Conservation (phyloP, 768 basidiomycete species). For the Wakefieldia striispora region DNA sequence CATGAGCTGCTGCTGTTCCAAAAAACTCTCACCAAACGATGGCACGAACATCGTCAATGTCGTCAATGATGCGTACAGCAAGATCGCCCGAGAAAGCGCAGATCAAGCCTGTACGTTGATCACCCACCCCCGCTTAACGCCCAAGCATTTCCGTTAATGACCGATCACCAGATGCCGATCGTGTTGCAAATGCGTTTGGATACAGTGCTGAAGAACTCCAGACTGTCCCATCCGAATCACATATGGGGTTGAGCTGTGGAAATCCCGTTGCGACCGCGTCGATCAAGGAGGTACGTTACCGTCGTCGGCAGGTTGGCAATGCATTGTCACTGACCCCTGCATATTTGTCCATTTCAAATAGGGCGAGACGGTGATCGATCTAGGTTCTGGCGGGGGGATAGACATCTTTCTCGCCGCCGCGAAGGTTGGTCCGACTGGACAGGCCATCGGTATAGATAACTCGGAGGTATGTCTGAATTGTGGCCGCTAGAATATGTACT, state of each 20-base stretch:
- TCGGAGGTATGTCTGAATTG: slow-evolving; percentile 37
- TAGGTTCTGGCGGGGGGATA: slow-evolving; percentile 57
- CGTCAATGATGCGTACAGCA: too few species aligned
- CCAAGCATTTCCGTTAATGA: background rate
- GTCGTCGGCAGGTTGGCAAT: too few species aligned
- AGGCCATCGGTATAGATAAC: slow-evolving; percentile 54
- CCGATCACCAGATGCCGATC: slow-evolving; percentile 9
- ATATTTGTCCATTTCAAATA: slow-evolving; percentile 15
- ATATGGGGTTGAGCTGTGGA: slow-evolving; percentile 55
- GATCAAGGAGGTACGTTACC: slow-evolving; percentile 40
- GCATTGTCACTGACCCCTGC: background rate
- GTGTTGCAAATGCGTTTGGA: slow-evolving; percentile 40
- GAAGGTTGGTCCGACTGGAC: slow-evolving; percentile 48
- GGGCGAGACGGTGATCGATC: slow-evolving; percentile 57
- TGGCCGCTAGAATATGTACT: background rate
- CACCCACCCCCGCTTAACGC: background rate
- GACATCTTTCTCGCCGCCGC: slow-evolving; percentile 54
- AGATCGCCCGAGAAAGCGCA: slow-evolving; percentile 1
- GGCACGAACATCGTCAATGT: too few species aligned
- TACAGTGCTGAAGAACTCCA: slow-evolving; percentile 44
- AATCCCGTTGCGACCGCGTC: slow-evolving; percentile 48
- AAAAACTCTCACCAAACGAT: too few species aligned
- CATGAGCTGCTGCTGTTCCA: too few species aligned
- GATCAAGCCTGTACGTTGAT: slow-evolving; percentile 13
- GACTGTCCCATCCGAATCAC: slow-evolving; percentile 41